phyloP scores from a whole-genome alignment of 1,139 yeast species.

The Kluyveromyces sp. region DNA sequence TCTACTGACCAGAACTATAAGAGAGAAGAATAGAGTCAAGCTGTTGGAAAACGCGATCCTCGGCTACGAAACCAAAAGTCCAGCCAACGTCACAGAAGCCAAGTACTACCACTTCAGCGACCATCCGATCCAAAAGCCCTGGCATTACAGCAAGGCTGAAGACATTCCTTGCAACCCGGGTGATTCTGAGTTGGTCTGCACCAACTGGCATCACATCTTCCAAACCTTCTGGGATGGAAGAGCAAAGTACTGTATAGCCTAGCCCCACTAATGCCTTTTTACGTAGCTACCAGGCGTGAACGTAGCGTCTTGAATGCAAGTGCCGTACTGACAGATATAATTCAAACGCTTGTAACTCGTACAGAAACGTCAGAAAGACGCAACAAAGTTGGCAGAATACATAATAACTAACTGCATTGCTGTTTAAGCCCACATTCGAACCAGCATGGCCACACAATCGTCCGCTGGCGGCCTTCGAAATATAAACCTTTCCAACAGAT shows the following conservation, averaged over 20 bases:
- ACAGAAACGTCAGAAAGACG: too few relatives aligned
- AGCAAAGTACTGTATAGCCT: conserved; percentile 1
- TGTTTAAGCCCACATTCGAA: too few relatives aligned
- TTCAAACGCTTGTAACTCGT: too few relatives aligned
- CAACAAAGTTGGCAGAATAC: too few relatives aligned
- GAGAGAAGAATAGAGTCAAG: conserved; percentile 17
- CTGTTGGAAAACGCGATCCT: conserved; percentile 23
- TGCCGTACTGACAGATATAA: too few relatives aligned
- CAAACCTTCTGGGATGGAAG: not conserved
- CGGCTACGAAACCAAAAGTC: conserved; percentile 17
- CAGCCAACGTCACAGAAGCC: conserved; percentile 10
- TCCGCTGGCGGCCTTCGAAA: too few relatives aligned
- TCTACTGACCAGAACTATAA: conserved; percentile 25
- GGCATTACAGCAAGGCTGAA: conserved; percentile 21
- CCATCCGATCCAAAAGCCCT: conserved; percentile 28
- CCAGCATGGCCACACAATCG: too few relatives aligned
- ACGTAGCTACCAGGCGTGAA: not conserved
- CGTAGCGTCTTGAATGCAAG: too few relatives aligned
- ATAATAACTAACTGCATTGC: too few relatives aligned
- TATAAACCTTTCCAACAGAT: too few relatives aligned
- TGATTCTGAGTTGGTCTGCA: not conserved
- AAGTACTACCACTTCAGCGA: conserved; percentile 31
- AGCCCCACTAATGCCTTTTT: not conserved
- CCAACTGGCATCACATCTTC: not conserved
- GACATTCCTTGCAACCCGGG: conserved; percentile 19